Evolutionary conservation across 2,329 filamentous ascomycete species (phyloP), one percentile per base, ranked within the genome.

Genomic region (Calonectria multiphialidica): DNA sequence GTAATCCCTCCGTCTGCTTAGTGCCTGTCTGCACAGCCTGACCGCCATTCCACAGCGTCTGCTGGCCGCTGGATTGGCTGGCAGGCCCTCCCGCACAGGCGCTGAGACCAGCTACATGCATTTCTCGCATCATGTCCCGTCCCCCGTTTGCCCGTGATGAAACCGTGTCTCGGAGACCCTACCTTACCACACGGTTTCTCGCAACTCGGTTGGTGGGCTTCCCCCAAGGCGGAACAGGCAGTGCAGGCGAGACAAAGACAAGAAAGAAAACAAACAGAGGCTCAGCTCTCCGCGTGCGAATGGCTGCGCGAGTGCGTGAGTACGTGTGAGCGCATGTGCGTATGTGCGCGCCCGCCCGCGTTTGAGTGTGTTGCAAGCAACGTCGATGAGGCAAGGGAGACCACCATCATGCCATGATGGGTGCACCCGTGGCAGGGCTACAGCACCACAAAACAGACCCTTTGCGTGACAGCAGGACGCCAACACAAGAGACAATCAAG

Each of bases 41-140:
- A 79, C 77, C 77, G 77, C 77, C 72, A 75, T 74, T 79, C 76
- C 72, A 68, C 40, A 42, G 45, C 18, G 50, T 63, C 40, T 63
- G 30, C 55, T 62, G 69, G 61, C 69, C 59, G 53, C 68, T 68
- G 70, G 45, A 68, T 72, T 68, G 70, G 40, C 66, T 66, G 72
- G 35, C 53, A 70, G 72, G 64, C 33, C 42, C 42, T 57, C 50
- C 50, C 53, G 53, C 53, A 10, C 35, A 59, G 62, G 10, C 40
- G 40, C 71, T 73, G 71, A 72, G 73, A 74, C 71, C 53, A 40
- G 53, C 53, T 53, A 67, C 70, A 75, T 71, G 71, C 75, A 74
- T 74, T 70, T 77, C 76, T 76, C 70, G 70, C 76, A 75, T 76
- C 66, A 74, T 72, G 69, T 71, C 71, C 74, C 75, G 63, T 75